These are phyloP conservation scores for Corymbia citriodora DNA, from an alignment of 441 rosid genomes.

Conservation along the genomic window DNA sequence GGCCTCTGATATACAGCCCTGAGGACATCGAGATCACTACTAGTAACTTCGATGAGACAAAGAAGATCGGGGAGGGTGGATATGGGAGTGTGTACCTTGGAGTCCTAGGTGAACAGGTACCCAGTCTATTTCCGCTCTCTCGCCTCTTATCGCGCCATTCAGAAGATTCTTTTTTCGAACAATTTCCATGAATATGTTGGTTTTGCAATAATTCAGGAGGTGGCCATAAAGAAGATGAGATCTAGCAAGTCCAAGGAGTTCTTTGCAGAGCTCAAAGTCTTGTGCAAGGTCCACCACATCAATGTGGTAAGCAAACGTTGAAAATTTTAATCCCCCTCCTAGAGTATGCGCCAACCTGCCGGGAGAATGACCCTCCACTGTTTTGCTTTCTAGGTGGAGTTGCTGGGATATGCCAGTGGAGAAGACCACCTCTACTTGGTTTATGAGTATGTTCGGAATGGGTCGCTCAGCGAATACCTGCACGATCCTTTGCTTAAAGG, in stretches of 20 bases:
- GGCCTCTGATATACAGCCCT: slow-evolving; percentile 30
- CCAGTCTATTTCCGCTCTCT: neutral
- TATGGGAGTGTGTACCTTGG: slow-evolving; percentile 57
- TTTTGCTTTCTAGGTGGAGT: slow-evolving; percentile 37
- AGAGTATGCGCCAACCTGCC: neutral
- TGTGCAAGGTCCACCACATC: slow-evolving; percentile 61
- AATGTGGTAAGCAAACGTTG: slow-evolving; percentile 45
- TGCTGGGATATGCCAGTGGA: slow-evolving; percentile 56
- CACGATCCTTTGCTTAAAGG: slow-evolving; percentile 61
- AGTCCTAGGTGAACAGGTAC: slow-evolving; percentile 32
- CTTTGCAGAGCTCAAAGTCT: slow-evolving; percentile 57
- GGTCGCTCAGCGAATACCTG: slow-evolving; percentile 60
- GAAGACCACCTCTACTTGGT: slow-evolving; percentile 65
- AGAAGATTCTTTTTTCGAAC: neutral
- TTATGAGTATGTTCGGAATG: slow-evolving; percentile 49
- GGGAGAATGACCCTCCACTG: neutral
- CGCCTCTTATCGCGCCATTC: neutral
- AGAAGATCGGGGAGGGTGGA: slow-evolving; percentile 58
- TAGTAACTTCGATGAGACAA: slow-evolving; percentile 34
- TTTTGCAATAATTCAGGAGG: slow-evolving; percentile 29
- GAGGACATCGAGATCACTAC: slow-evolving; percentile 56
- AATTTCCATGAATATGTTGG: neutral
- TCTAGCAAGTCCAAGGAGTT: slow-evolving; percentile 63
- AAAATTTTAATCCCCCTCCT: neutral
- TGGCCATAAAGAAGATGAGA: slow-evolving; percentile 68